Conservation (phyloP, 495 filamentous ascomycete genomes). For the Xylaria telfairii region DNA sequence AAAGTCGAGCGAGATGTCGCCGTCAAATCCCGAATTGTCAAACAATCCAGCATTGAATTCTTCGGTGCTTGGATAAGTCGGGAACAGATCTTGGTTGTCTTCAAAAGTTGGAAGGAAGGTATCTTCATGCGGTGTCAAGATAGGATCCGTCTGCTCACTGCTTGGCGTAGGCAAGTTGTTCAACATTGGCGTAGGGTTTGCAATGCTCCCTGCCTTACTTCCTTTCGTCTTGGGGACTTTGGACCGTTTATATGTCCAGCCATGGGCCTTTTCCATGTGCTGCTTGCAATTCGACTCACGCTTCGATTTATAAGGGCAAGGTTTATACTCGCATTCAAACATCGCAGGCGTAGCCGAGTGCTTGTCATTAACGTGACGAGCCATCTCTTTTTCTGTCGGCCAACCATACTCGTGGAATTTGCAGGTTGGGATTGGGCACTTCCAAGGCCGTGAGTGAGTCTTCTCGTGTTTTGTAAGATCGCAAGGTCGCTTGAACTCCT, state of each 20-base stretch:
- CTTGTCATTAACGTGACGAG: slow-evolving; percentile 94
- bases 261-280: slow-evolving; percentile 98
- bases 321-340: slow-evolving; percentile 81
- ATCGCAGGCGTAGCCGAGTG: slow-evolving; percentile 78
- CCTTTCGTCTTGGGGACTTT: slow-evolving; percentile 67
- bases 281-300: slow-evolving; percentile 98
- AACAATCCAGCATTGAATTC: slow-evolving; percentile 41
- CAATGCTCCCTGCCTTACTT: slow-evolving; percentile 50
- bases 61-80: slow-evolving; percentile 45
- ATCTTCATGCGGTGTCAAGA: slow-evolving; percentile 53
- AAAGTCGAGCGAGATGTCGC: slow-evolving; percentile 55
- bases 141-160: slow-evolving; percentile 47
- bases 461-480: slow-evolving; percentile 97
- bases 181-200: slow-evolving; percentile 62
- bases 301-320: slow-evolving; percentile 93
- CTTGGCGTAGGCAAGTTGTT: slow-evolving; percentile 59
- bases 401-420: slow-evolving; percentile 87
- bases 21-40: slow-evolving; percentile 41
- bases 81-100: slow-evolving; percentile 46
- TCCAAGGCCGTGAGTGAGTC: slow-evolving; percentile 94
- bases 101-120: slow-evolving; percentile 39
- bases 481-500: slow-evolving; percentile 90
- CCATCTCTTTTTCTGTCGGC: slow-evolving; percentile 97
- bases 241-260: slow-evolving; percentile 85
- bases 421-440: slow-evolving; percentile 80